Percentiles rank a stretch among this genome's conserved stretches.
These are phyloP conservation scores for Apophysomyces ossiformis DNA, from an alignment of 371 early-diverging fungal species.

Conservation along the genomic window DNA sequence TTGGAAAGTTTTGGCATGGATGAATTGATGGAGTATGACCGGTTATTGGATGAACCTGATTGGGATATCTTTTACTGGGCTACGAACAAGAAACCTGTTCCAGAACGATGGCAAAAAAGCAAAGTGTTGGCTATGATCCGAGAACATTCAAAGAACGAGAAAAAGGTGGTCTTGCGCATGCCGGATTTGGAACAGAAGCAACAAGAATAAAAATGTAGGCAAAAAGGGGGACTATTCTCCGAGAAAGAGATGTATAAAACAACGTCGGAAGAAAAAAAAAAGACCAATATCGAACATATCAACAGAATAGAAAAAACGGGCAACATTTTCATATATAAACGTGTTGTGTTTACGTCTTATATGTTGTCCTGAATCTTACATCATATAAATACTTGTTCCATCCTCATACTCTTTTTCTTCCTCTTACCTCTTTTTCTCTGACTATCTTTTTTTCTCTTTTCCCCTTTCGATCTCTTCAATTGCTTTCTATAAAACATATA, in stretches of 20 bases:
- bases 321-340: background rate
- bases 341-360: no score
- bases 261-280: no score
- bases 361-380: no score
- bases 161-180: constrained; percentile 72
- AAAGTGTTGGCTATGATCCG: constrained; percentile 64
- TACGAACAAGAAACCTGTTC: constrained; percentile 70
- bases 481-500: no score
- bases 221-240: background rate
- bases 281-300: no score
- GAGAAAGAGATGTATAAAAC: background rate
- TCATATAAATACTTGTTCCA: no score
- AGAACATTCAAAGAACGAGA: constrained; percentile 73
- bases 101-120: constrained; percentile 56
- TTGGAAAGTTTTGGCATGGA: constrained; percentile 55
- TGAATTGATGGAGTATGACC: constrained; percentile 80
- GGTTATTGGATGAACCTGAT: constrained; percentile 89
- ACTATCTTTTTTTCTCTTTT: no score
- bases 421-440: no score
- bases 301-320: no score
- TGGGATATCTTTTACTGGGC: constrained; percentile 98
- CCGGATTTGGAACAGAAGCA: constrained; percentile 60
- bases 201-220: constrained; percentile 7
- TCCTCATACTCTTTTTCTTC: no score
- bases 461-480: no score